Evolutionary conservation across 106 monocot species (phyloP).

Genomic region (Hemerocallis citrina): DNA sequence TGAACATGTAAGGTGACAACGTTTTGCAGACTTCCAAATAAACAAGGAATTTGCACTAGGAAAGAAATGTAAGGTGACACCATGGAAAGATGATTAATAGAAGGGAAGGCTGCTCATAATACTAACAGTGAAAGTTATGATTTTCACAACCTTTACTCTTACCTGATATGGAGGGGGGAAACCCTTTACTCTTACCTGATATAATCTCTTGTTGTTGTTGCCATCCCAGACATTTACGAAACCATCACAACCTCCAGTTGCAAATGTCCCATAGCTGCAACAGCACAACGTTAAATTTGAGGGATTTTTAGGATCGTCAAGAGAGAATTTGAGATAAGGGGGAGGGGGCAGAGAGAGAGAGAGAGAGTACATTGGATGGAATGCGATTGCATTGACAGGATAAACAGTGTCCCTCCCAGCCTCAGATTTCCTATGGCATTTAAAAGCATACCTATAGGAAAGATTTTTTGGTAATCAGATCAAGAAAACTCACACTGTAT

Average conservation of each 20-base stretch:
- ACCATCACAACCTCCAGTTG: conserved; percentile 98
- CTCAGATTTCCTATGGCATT: conserved; percentile 93
- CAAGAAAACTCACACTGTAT: no score
- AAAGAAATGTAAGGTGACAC: no score
- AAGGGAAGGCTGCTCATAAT: no score
- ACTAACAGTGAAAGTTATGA: no score
- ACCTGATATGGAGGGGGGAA: no score
- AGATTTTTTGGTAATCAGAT: background rate
- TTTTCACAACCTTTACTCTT: no score
- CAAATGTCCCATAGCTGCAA: conserved; percentile 94
- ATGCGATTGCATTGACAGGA: conserved; percentile 94
- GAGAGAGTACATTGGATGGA: conserved; percentile 83
- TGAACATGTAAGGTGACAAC: no score
- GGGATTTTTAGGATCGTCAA: background rate
- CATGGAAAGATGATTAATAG: no score
- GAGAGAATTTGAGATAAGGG: no score
- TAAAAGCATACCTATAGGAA: conserved; percentile 85
- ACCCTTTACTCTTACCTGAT: conserved; percentile 63
- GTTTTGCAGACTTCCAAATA: no score
- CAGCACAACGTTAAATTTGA: background rate
- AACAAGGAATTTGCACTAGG: no score
- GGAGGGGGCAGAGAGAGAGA: conserved; percentile 2
- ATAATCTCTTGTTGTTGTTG: conserved; percentile 92
- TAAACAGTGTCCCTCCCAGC: conserved; percentile 88
- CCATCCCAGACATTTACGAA: conserved; percentile 99